A percentile compares a stretch with the other conserved stretches of the same genome.
phyloP scores from a whole-genome alignment of 2,329 filamentous ascomycete species.

The Proliferodiscus dingleyae region DNA sequence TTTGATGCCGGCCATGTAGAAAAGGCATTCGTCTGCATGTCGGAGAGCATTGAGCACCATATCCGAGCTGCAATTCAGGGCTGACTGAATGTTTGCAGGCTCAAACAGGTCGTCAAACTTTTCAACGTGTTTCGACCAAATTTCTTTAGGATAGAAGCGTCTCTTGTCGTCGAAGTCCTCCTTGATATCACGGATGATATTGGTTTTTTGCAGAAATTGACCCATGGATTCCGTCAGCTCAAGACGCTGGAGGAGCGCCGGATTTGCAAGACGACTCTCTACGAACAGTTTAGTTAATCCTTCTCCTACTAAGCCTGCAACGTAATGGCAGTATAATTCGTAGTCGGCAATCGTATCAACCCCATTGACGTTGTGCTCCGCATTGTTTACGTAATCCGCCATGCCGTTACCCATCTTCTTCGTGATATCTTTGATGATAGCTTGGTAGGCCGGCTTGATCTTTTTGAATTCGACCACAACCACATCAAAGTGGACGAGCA shows the following conservation, averaged over 20 bases:
- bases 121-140: constrained; percentile 93
- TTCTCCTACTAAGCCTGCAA: constrained; percentile 96
- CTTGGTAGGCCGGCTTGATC: constrained; percentile 77
- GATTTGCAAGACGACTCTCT: constrained; percentile 79
- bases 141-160: constrained; percentile 91
- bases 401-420: constrained; percentile 96
- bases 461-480: constrained; percentile 83
- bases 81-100: constrained; percentile 69
- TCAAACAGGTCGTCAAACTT: constrained; percentile 88
- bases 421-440: constrained; percentile 89
- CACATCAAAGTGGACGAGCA: constrained; percentile 87
- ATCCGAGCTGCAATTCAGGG: constrained; percentile 81
- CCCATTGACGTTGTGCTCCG: constrained; percentile 73
- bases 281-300: constrained; percentile 89
- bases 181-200: constrained; percentile 93
- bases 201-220: constrained; percentile 95
- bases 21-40: constrained; percentile 89
- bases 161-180: constrained; percentile 86
- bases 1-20: constrained; percentile 90
- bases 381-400: constrained; percentile 89
- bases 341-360: constrained; percentile 84
- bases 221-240: constrained; percentile 93
- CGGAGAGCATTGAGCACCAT: constrained; percentile 89
- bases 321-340: constrained; percentile 96
- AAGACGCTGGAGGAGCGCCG: constrained; percentile 71